Percentiles rank a stretch among this genome's conserved stretches.
Evolutionary conservation across 1,139 yeast genomes (phyloP).

Genomic region (Hanseniaspora gamundiae): DNA sequence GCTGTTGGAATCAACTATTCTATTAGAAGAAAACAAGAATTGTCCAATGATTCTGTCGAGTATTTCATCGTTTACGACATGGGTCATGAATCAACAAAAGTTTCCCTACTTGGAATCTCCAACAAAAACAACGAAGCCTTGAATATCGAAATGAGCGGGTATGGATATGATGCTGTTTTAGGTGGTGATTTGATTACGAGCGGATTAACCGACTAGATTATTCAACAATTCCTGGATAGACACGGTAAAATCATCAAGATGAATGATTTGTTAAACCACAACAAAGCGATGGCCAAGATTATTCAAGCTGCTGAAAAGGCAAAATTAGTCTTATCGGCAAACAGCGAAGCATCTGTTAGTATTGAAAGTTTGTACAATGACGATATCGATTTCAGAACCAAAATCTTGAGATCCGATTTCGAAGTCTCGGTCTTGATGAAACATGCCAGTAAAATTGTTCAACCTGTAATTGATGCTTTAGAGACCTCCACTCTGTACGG

Average conservation of each 20-base stretch:
- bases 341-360: conserved; percentile 58
- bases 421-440: conserved; percentile 42
- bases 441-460: conserved; percentile 33
- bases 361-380: conserved; percentile 52
- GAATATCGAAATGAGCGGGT: conserved; percentile 53
- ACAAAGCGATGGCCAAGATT: conserved; percentile 54
- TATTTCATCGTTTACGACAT: conserved; percentile 72
- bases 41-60: conserved; percentile 35
- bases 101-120: conserved; percentile 45
- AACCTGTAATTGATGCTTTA: conserved; percentile 49
- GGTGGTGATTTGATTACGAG: conserved; percentile 72
- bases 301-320: conserved; percentile 82
- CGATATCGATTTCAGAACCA: conserved; percentile 60
- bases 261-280: conserved; percentile 35
- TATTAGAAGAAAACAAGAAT: conserved; percentile 22
- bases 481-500: conserved; percentile 21
- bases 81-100: conserved; percentile 89
- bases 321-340: conserved; percentile 77
- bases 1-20: conserved; percentile 79
- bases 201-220: conserved; percentile 47
- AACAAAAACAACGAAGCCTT: conserved; percentile 35
- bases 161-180: conserved; percentile 49
- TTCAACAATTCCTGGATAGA: conserved; percentile 40
- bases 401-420: conserved; percentile 63
- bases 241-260: conserved; percentile 24